Base-by-base conservation (phyloP, 1,284 basidiomycete species). In the Cryptococcus sp. region DNA sequence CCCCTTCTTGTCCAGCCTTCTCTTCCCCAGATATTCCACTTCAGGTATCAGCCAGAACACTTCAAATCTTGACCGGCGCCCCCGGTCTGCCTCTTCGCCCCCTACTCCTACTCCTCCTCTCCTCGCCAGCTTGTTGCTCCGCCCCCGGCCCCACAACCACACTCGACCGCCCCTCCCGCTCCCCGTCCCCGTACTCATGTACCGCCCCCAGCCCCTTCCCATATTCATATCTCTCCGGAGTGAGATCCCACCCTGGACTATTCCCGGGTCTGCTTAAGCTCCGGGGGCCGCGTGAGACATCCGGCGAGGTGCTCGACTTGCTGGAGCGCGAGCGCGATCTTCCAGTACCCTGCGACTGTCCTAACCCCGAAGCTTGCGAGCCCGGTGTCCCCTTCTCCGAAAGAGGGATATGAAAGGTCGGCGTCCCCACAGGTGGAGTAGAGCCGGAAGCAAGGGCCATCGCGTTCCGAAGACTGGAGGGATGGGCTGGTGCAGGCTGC, bases 151-250 rank as follows among this genome's bases (percentile, higher is more conserved):
- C 44, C 46, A 15, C 28, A 33, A 33, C 28, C 28, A 4, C 28
- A 33, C 28, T 33, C 28, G 28, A 33, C 28, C 28, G 28, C 28
- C 28, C 28, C 28, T 33, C 28, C 28, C 28, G 28, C 28, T 33
- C 28, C 28, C 28, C 28, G 9, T 33, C 28, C 28, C 47, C 55
- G 16, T 56, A 39, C 49, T 62, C 60, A 51, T 62, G 53, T 4
- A 62, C 57, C 45, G 52, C 54, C 20, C 52, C 60, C 21, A 62
- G 33, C 33, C 54, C 60, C 43, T 48, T 51, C 4, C 60, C 56
- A 39, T 58, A 59, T 51, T 44, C 56, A 35, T 58, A 58, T 23
- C 53, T 42, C 38, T 62, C 56, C 6, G 13, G 45, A 35, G 20
- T 13, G 12, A 24, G 11, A 21, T 53, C 45, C 52, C 52, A 46